Percentiles rank a stretch among this genome's conserved stretches.
phyloP scores from a whole-genome alignment of 345 rosid genomes.

The Ceriops tagal region DNA sequence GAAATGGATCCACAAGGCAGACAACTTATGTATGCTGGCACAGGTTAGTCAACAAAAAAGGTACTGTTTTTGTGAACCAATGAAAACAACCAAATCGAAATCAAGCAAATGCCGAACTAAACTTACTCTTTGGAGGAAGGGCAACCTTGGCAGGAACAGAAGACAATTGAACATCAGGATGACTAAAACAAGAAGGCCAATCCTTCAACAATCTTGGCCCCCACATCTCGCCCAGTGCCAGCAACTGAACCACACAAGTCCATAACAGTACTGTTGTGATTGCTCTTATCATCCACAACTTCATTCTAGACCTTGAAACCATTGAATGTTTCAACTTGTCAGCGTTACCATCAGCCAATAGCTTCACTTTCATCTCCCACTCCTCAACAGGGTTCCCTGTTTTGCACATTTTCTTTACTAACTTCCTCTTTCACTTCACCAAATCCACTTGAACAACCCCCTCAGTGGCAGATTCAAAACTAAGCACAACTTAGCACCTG shows the following conservation, averaged over 20 bases:
- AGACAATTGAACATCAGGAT: slow-evolving; percentile 37
- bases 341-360: slow-evolving; percentile 53
- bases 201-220: slow-evolving; percentile 74
- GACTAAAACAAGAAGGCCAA: slow-evolving; percentile 83
- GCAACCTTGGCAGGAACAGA: slow-evolving; percentile 49
- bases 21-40: background rate
- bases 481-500: slow-evolving; percentile 10
- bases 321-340: slow-evolving; percentile 47
- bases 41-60: background rate
- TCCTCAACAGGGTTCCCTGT: slow-evolving; percentile 38
- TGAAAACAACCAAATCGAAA: background rate
- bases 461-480: background rate
- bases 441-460: slow-evolving; percentile 17
- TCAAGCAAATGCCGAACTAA: background rate
- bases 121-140: slow-evolving; percentile 83
- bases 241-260: slow-evolving; percentile 73
- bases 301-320: slow-evolving; percentile 63
- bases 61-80: too few species aligned
- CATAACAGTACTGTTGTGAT: slow-evolving; percentile 57
- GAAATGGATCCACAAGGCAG: background rate
- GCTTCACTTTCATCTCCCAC: slow-evolving; percentile 51
- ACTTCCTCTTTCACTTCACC: slow-evolving; percentile 21
- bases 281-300: slow-evolving; percentile 72
- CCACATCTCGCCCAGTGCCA: slow-evolving; percentile 78
- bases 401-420: slow-evolving; percentile 40